Percentiles rank a stretch among this genome's conserved stretches.
phyloP scores from a whole-genome alignment of 306 rosid species.

The Citrullus colocynthis region DNA sequence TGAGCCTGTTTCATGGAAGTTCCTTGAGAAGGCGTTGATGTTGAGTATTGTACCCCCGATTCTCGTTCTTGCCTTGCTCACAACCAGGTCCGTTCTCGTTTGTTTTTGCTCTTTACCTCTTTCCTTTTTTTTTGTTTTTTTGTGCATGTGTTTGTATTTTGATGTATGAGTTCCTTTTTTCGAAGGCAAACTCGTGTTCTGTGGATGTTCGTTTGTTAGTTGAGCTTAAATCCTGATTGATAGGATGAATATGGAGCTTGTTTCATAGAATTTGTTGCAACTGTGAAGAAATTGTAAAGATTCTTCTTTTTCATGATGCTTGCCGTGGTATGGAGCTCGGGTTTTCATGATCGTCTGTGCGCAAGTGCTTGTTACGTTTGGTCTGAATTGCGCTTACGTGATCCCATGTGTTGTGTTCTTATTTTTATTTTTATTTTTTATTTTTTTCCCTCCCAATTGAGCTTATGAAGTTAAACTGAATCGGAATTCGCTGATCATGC shows the following conservation, averaged over 20 bases:
- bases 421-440: neutral
- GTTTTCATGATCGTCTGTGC: neutral
- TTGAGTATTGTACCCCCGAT: conserved; percentile 68
- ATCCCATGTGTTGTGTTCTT: neutral
- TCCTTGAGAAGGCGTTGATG: conserved; percentile 65
- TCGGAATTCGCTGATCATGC: neutral
- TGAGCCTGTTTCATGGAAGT: conserved; percentile 86
- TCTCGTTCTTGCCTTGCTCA: conserved; percentile 74
- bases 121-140: neutral
- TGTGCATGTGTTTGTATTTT: neutral
- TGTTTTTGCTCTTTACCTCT: neutral
- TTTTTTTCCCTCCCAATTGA: neutral
- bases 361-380: neutral
- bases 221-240: neutral
- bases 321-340: neutral
- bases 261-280: neutral
- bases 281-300: neutral
- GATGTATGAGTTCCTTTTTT: neutral
- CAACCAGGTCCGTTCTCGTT: conserved; percentile 36
- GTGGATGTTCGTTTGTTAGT: neutral
- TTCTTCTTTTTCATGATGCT: neutral
- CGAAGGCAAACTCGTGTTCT: neutral
- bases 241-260: neutral
- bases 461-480: neutral
- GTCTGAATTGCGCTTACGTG: neutral